Evolutionary conservation across 2,329 filamentous ascomycete genomes (phyloP), one percentile per base, ranked within the genome.

Genomic region (Sphaerulina musiva): DNA sequence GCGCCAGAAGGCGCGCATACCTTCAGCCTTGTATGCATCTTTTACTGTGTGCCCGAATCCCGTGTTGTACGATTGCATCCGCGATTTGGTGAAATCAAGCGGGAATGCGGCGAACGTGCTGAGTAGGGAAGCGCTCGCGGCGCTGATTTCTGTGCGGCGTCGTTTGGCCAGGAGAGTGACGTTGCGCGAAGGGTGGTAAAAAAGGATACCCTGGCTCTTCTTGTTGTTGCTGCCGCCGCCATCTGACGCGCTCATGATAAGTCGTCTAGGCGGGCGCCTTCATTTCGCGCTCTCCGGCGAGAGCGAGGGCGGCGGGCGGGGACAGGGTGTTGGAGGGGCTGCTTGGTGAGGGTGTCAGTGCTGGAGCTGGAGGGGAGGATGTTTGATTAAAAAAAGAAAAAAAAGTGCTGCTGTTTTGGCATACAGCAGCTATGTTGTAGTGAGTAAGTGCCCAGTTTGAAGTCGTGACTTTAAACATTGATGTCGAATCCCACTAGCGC

Each of bases 11-110:
- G 74, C 74, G 51, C 74, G 69, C 43, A 77, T 64, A n/a, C 76
- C 76, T 57, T 78, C 76, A 3, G 70, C 73, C 42, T 66, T 78
- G 72, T 93, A 93, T 8, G 88, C 92, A 62, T 87, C 67, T 80
- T 72, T 70, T 87, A 89, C 62, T 80, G 87, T 61, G 80, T 78
- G 73, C 87, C 91, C 59, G 50, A 70, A 70, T 2, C 57, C 61
- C 7, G 63, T 67, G 29, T 86, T 83, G 72, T 93, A 92, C 46
- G 68, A 71, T 75, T 95, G 89, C 83, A 93, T 89, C 66, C 89
- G 86, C 53, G 87, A 91, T 77, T 95, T 95, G 69, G 92, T 85
- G 65, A 89, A 92, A 70, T 95, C 89, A 62, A 95, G 81, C 20
- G 89, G 89, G 68, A 92, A 95, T n/a, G 88, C 86, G 61, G 80